A percentile compares a stretch with the other conserved stretches of the same genome.
Conservation (phyloP, 345 rosid genomes). For the Citrus sp. region DNA sequence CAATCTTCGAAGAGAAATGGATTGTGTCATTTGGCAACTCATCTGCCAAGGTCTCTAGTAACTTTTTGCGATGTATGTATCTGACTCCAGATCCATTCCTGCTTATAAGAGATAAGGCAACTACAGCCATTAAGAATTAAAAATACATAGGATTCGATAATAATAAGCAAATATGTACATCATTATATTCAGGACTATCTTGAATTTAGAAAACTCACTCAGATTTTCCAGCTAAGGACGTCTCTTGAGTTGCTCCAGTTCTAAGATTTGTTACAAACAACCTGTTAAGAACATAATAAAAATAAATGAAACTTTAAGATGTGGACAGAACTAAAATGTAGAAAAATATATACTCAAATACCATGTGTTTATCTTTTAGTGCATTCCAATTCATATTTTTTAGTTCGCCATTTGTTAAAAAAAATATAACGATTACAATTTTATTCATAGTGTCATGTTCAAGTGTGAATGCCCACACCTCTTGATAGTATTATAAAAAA, state of each 20-base stretch:
- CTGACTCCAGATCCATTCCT: conserved; percentile 7
- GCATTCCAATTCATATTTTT: too few species aligned
- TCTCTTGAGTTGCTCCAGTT: conserved; percentile 22
- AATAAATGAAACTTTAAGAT: neutral
- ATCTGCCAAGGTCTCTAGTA: conserved; percentile 30
- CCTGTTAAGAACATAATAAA: neutral
- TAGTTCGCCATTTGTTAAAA: too few species aligned
- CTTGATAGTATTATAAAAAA: too few species aligned
- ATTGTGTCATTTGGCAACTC: conserved; percentile 29
- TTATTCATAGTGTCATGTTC: too few species aligned
- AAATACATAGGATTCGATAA: neutral
- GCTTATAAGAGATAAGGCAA: neutral
- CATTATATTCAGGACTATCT: too few species aligned
- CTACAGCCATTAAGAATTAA: neutral
- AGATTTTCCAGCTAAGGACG: neutral
- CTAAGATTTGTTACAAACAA: conserved; percentile 18
- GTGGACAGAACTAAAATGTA: neutral
- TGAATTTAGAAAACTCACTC: conserved; percentile 2
- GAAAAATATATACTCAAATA: too few species aligned
- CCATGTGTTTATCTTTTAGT: too few species aligned
- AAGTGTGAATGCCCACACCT: too few species aligned
- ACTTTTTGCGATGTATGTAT: conserved; percentile 23
- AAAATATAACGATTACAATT: too few species aligned
- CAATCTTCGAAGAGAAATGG: conserved; percentile 33
- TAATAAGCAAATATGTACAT: too few species aligned